Evolutionary conservation across 768 basidiomycete genomes (phyloP), one percentile per base, ranked within the genome.

Genomic region (Lactarius sanguifluus): DNA sequence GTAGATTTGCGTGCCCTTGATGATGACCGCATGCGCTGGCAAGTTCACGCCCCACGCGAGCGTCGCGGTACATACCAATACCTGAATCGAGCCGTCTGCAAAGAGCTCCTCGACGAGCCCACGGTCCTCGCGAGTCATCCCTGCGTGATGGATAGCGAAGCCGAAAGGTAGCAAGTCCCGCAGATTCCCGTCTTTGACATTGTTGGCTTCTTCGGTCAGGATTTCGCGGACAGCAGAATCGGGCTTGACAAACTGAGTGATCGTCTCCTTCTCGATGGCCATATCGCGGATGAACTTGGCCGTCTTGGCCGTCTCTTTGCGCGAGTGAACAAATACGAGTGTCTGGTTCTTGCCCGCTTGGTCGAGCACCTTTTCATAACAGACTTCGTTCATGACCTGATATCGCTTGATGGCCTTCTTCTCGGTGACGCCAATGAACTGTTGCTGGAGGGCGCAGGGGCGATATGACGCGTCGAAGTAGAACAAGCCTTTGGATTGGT

Each of bases 1-100:
- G 79, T 98, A 99, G 68, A 98, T 96, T 78, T 98, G 96, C 0
- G 97, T 98, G n/a, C 97, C 97, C 76, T 98, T 99, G 82, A 99
- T 98, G 79, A 98, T 94, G 78, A 98, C 96, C 9, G 94, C 91
- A 70, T 98, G 97, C 1, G 96, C 96, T 3, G 97, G 97, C 0
- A 98, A 80, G 75, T 99, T 99, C 78, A 99, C 96, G 80, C 96
- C 97, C 97, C 97, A 99, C 1, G 97, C 97, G 43, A 99, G 88
- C 2, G 96, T 98, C 5, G 97, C 97, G 0, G 97, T 99, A 75
- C 94, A 97, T 54, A 97, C 94, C 30, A 99, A 82, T 0, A 98
- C 96, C 74, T 96, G 95, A 36, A 99, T 82, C 28, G 92, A 88
- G 0, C 95, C 93, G 59, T 96, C 93, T 12, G 87, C 87, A 75